Conservation (phyloP, 1,139 yeast genomes). For the Sugiyamaella paludigena region DNA sequence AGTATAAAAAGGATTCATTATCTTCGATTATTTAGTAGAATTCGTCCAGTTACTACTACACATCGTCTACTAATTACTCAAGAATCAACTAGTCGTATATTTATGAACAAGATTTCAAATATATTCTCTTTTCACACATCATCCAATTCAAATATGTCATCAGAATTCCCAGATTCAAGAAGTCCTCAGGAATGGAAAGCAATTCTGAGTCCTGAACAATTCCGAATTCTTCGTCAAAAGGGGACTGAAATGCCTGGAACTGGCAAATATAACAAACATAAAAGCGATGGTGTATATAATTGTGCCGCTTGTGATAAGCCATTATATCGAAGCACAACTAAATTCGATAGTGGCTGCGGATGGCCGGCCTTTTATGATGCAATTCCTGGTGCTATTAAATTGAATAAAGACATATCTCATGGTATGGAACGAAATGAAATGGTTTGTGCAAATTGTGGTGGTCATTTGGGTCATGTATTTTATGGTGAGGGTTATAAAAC, state of each 20-base stretch:
- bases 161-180: conserved; percentile 34
- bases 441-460: conserved; percentile 84
- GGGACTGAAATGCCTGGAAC: conserved; percentile 84
- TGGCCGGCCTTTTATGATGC: conserved; percentile 98
- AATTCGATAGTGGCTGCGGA: conserved; percentile 90
- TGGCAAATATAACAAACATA: conserved; percentile 62
- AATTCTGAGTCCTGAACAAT: conserved; percentile 70
- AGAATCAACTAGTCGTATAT: too few species aligned
- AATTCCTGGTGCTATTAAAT: conserved; percentile 69
- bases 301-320: conserved; percentile 89
- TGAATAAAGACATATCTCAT: conserved; percentile 55
- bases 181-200: conserved; percentile 80
- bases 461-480: conserved; percentile 93
- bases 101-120: too few species aligned
- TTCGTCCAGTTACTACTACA: too few species aligned
- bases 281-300: conserved; percentile 59
- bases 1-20: too few species aligned
- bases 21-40: too few species aligned
- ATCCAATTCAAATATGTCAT: too few species aligned
- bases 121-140: too few species aligned
- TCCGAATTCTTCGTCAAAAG: conserved; percentile 69
- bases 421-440: conserved; percentile 89
- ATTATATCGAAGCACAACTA: conserved; percentile 71
- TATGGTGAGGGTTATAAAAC: conserved; percentile 89
- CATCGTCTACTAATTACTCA: too few species aligned